Percentiles rank a stretch among this genome's conserved stretches.
phyloP scores from a whole-genome alignment of 1,284 basidiomycete genomes.

The Trametes hirsuta region DNA sequence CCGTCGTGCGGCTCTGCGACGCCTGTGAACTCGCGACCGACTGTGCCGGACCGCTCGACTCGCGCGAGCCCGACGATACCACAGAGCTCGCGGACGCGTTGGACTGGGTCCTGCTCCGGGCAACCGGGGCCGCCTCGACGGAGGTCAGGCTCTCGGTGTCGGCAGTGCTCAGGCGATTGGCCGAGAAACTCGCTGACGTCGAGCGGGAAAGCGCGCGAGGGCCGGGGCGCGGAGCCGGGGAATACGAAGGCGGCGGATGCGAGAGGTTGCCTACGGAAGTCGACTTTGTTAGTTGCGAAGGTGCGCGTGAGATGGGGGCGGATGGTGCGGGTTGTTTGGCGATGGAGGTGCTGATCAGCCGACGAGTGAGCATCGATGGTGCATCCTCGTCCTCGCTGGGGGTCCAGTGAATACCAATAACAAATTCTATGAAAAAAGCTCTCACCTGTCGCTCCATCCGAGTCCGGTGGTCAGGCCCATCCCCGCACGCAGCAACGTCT shows the following conservation, averaged over 20 bases:
- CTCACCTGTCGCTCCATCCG: slow-evolving; percentile 82
- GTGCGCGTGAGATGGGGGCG: slow-evolving; percentile 16
- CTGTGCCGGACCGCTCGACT: slow-evolving; percentile 18
- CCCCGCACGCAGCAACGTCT: slow-evolving; percentile 65
- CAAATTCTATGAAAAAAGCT: slow-evolving; percentile 14
- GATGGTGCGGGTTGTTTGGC: slow-evolving; percentile 42
- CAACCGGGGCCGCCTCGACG: slow-evolving; percentile 3
- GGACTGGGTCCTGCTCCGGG: slow-evolving; percentile 20
- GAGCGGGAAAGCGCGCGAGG: slow-evolving; percentile 19
- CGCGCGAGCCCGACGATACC: slow-evolving; percentile 24
- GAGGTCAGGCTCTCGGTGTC: slow-evolving; percentile 20
- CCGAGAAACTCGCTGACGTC: slow-evolving; percentile 20
- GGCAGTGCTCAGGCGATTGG: slow-evolving; percentile 9
- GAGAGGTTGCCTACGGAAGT: slow-evolving; percentile 15
- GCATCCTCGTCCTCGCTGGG: slow-evolving; percentile 80
- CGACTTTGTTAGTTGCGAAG: slow-evolving; percentile 25
- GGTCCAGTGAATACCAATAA: neutral
- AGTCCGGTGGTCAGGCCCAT: slow-evolving; percentile 80
- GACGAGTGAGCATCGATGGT: slow-evolving; percentile 70
- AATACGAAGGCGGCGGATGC: slow-evolving; percentile 15
- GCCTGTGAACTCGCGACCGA: slow-evolving; percentile 24
- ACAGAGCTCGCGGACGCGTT: slow-evolving; percentile 27
- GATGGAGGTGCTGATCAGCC: slow-evolving; percentile 63
- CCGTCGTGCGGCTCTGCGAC: slow-evolving; percentile 12
- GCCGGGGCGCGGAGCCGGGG: slow-evolving; percentile 4